These are phyloP conservation scores for Talaromyces amestolkiae DNA, from an alignment of 2,329 filamentous ascomycete species.

Conservation along the genomic window DNA sequence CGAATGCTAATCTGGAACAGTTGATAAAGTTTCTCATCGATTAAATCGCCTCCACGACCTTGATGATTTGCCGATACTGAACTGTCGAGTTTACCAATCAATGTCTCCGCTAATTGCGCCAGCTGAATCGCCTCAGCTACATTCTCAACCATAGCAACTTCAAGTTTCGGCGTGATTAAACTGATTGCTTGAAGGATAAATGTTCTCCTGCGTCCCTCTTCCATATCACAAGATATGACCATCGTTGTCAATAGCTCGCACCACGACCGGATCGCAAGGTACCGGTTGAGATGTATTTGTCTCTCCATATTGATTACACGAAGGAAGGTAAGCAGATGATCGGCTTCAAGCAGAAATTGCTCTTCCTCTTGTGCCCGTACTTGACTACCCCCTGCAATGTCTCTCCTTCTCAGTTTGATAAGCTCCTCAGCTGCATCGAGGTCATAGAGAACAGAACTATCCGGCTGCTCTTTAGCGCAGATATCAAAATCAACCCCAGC, in stretches of 20 bases:
- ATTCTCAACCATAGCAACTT: constrained; percentile 69
- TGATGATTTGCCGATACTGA: constrained; percentile 39
- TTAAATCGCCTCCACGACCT: constrained; percentile 61
- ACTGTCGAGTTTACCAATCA: constrained; percentile 43
- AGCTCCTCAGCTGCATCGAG: constrained; percentile 70
- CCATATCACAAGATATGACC: constrained; percentile 77
- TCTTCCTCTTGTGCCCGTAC: constrained; percentile 47
- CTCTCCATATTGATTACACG: constrained; percentile 42
- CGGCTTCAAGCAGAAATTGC: constrained; percentile 39
- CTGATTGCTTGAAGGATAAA: constrained; percentile 86
- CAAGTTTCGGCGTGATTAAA: constrained; percentile 81
- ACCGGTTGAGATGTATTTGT: constrained; percentile 47
- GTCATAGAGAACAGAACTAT: constrained; percentile 60
- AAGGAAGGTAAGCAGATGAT: constrained; percentile 38
- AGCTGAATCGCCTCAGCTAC: constrained; percentile 71
- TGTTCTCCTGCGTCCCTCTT: constrained; percentile 65
- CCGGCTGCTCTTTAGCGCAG: constrained; percentile 61
- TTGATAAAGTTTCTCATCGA: constrained; percentile 86
- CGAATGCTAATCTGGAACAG: constrained; percentile 84
- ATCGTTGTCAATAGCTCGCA: constrained; percentile 79
- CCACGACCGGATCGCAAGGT: constrained; percentile 77
- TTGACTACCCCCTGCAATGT: constrained; percentile 40
- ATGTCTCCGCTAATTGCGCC: constrained; percentile 72
- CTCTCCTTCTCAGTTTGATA: constrained; percentile 54
- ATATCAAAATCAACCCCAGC: constrained; percentile 64